phyloP scores from a whole-genome alignment of 2,329 filamentous ascomycete species.

The Lomentospora prolificans region DNA sequence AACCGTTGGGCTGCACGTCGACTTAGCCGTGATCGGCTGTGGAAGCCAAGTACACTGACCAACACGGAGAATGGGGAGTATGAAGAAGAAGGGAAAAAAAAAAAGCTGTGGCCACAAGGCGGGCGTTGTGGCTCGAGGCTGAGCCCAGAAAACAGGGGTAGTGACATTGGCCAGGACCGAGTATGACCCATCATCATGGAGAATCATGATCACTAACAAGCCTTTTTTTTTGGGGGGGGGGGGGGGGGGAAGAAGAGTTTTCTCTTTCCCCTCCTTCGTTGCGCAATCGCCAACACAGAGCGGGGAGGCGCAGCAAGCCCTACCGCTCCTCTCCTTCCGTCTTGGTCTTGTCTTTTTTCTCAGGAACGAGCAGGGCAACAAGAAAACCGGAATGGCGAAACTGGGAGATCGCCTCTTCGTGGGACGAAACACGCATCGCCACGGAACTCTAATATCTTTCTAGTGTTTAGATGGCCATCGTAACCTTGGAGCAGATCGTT shows the following conservation, averaged over 20 bases:
- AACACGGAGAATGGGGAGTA: no score
- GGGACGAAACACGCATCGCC: slow-evolving; percentile 2
- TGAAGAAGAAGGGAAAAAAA: no score
- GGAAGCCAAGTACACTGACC: background rate
- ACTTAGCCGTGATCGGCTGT: background rate
- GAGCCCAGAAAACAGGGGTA: background rate
- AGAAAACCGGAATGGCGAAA: background rate
- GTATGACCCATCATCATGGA: background rate
- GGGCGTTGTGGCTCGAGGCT: background rate
- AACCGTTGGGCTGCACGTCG: background rate
- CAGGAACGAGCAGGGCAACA: background rate
- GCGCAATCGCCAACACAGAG: background rate
- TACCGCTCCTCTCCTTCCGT: background rate
- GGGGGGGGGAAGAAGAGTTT: background rate
- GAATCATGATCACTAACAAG: background rate
- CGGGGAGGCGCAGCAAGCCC: background rate
- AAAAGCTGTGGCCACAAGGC: no score
- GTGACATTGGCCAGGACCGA: background rate
- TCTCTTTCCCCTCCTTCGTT: background rate
- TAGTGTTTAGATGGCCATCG: background rate
- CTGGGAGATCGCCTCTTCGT: background rate
- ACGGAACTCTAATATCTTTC: background rate
- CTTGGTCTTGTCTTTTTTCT: no score
- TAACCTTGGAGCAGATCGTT: background rate
- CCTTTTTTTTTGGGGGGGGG: no score